Base-by-base conservation (phyloP, 768 basidiomycete genomes). In the Termitomyces sp. region DNA sequence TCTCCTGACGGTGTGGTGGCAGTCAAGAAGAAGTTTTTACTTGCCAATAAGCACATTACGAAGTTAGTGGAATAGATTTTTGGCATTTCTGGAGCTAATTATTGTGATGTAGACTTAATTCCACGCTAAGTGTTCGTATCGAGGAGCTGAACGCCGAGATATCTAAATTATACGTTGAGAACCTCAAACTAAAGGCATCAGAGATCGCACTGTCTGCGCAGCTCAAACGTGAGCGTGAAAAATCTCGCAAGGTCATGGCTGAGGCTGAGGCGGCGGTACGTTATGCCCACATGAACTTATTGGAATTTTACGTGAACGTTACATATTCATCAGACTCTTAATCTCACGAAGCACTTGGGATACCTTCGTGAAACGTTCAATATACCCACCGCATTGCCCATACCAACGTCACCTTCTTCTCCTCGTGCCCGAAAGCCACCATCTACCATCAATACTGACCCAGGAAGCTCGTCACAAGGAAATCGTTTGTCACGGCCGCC, bases 11-110 rank as follows among this genome's bases (percentile, higher is more conserved):
- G 56, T 57, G 67, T 40, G 64, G 70, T 77, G 70, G 70, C 68
- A 93, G 91, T 92, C 78, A 92, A 92, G 85, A 91, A 90, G 84
- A 92, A 91, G 75, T 92, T 91, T 65, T 78, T 93, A 21, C 85
- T 91, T 58, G 89, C 90, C 56, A 93, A 93, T 74, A 92, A 91
- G 72, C 91, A 92, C 72, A 93, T 93, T 67, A 91, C 91, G 26
- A 93, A 92, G 90, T 91, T 63, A 40, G 80, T 69, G 30, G n/a
- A 40, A 37, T 19, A 43, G 37, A n/a, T 40, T 53, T 21, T 26
- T 15, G 42, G 38, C 43, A 19, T 38, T 45, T 33, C 43, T 50
- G 14, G 21, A 11, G 31, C 46, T 62, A 17, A 62, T 30, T 8
- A 19, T 9, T 40, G 38, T 35, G 38, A 51, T 30, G 7, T 63